Evolutionary conservation across 176 grass and related monocot species (phyloP).

Genomic region (Ampelocalamus luodianensis): DNA sequence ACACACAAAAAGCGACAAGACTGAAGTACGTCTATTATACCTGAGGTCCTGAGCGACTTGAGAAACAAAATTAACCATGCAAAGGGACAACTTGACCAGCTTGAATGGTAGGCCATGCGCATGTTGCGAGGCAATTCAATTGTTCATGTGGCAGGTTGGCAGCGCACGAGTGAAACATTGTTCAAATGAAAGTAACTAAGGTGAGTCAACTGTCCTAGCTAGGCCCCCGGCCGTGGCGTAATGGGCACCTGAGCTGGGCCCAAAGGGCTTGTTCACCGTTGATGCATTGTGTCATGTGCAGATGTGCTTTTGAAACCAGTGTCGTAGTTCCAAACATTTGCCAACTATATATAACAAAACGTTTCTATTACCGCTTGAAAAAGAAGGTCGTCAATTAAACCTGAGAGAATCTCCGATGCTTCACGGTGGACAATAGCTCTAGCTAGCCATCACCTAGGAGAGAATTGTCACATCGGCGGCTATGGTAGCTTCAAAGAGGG

Average conservation of each 20-base stretch:
- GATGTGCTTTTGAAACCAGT: not conserved
- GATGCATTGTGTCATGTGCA: not conserved
- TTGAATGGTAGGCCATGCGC: slow-evolving; percentile 13
- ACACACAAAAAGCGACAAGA: slow-evolving; percentile 1
- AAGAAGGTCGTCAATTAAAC: not conserved
- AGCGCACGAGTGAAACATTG: not conserved
- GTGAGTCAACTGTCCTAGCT: not conserved
- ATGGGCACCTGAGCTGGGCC: not conserved
- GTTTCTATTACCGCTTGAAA: not conserved
- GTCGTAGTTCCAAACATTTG: not conserved
- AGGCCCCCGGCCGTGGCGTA: not conserved
- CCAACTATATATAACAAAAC: not conserved
- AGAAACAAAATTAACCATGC: not conserved
- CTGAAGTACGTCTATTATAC: not conserved
- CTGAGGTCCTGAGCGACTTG: not conserved
- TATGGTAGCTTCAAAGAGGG: no score
- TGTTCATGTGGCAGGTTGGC: not conserved
- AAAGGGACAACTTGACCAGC: not conserved
- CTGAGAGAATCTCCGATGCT: no score
- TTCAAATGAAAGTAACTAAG: not conserved
- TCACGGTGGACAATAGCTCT: no score
- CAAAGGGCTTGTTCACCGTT: not conserved
- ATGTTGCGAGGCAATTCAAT: not conserved
- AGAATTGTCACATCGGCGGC: no score
- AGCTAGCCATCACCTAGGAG: no score